Percentiles rank a stretch among this genome's conserved stretches.
phyloP scores from a whole-genome alignment of 495 filamentous ascomycete species.

The Parachaetomium inaequale region DNA sequence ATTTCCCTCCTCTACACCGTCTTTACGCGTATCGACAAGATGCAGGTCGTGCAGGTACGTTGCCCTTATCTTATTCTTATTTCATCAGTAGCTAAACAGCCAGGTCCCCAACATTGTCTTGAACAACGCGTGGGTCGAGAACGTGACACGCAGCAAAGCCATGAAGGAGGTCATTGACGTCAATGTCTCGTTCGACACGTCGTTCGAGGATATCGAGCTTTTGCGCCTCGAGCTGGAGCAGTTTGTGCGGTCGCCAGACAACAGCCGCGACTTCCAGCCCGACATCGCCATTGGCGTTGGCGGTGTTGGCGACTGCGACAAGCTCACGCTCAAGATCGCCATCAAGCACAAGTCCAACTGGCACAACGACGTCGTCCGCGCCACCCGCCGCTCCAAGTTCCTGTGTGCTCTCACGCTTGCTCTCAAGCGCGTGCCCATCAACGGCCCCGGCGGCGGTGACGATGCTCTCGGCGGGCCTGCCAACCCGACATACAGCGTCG shows the following conservation, averaged over 20 bases:
- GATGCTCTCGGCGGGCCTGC: slow-evolving; percentile 62
- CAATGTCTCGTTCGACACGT: slow-evolving; percentile 76
- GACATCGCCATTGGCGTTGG: slow-evolving; percentile 74
- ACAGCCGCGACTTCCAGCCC: slow-evolving; percentile 85
- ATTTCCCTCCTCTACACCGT: slow-evolving; percentile 94
- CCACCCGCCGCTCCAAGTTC: slow-evolving; percentile 85
- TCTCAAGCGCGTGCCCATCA: slow-evolving; percentile 81
- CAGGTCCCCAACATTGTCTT: slow-evolving; percentile 80
- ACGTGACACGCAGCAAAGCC: slow-evolving; percentile 80
- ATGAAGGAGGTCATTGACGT: slow-evolving; percentile 86
- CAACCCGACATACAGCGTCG: slow-evolving; percentile 73
- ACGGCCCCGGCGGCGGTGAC: slow-evolving; percentile 70
- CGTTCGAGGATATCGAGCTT: slow-evolving; percentile 79
- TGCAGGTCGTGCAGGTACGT: slow-evolving; percentile 71
- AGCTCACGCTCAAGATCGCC: slow-evolving; percentile 74
- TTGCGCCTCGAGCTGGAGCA: slow-evolving; percentile 74
- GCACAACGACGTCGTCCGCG: slow-evolving; percentile 83
- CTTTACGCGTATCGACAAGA: slow-evolving; percentile 76
- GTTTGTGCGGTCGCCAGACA: slow-evolving; percentile 83
- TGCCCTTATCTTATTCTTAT: too few species aligned
- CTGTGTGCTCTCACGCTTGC: slow-evolving; percentile 91
- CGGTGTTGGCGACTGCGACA: slow-evolving; percentile 82
- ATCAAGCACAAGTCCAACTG: slow-evolving; percentile 95
- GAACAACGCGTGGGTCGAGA: slow-evolving; percentile 90
- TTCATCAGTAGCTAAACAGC: not conserved